Evolutionary conservation across 768 basidiomycete genomes (phyloP), one percentile per base, ranked within the genome.

Genomic region (Leucocoprinus birnbaumii): DNA sequence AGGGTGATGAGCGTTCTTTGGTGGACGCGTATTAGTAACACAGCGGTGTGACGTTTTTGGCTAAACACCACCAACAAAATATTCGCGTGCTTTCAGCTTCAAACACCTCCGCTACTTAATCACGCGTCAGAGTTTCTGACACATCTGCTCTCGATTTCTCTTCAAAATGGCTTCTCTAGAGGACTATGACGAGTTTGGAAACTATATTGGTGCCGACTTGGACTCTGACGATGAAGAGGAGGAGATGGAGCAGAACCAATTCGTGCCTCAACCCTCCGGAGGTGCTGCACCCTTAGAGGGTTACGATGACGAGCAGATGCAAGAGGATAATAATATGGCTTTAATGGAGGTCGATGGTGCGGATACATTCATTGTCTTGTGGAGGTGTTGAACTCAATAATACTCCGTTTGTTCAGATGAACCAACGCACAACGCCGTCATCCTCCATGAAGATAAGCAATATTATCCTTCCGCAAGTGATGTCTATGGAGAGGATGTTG

Each of bases 361-460:
- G 77, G 70, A 21, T 46, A 55, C 51, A 60, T 56, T 38, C 31
- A 26, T 27, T 41, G 51, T 40, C n/a, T 49, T 43, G 38, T 48
- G 57, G 52, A 19, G 47, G 52, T 40, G n/a, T 50, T 31, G 16
- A 8, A 18, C 27, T 38, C 13, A 51, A 49, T 38, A 25, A 21
- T 24, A 25, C 18, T 49, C 35, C n/a, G 14, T 38, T 43, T 53
- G 25, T 21, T 35, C 53, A 51, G 42, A 62, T 91, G 91, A 87
- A 62, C 89, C 91, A 40, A 71, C 78, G 27, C 87, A 90, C 60
- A 91, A 87, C 57, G 91, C 91, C 47, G 88, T 94, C 18, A 69
- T 98, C 42, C 77, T 98, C 43, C 96, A 98, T 63, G 97, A 98
- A 68, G 91, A 99, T 73, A 99, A 99, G 71, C 91, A 94, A 69